A percentile compares a stretch with the other conserved stretches of the same genome.
phyloP scores from a whole-genome alignment of 306 rosid genomes.

The Acacia confusa region DNA sequence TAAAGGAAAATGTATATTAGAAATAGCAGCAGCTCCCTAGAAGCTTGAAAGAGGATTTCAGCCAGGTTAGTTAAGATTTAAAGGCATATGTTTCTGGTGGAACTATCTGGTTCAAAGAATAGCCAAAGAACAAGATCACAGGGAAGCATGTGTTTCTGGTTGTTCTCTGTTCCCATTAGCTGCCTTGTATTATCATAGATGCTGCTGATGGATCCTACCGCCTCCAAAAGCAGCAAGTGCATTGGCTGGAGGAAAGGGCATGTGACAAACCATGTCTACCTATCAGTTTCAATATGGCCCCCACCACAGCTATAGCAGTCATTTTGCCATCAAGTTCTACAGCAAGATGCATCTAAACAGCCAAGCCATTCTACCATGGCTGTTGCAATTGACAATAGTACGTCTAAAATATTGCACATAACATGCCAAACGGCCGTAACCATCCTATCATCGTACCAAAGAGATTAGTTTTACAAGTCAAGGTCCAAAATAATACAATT shows the following conservation, averaged over 20 bases:
- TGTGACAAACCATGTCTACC: neutral
- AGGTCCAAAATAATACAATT: constrained; percentile 9
- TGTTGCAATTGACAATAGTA: neutral
- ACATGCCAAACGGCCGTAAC: neutral
- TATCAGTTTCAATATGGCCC: neutral
- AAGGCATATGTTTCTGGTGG: neutral
- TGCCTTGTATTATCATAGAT: neutral
- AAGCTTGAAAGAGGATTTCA: neutral
- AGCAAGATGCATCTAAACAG: neutral
- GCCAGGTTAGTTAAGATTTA: neutral
- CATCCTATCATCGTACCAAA: constrained; percentile 10
- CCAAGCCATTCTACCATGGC: neutral
- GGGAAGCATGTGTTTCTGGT: neutral
- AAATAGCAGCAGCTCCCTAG: neutral
- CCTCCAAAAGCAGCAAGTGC: neutral
- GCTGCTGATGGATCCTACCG: neutral
- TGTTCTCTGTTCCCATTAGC: neutral
- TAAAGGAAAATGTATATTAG: neutral
- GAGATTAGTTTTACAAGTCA: neutral
- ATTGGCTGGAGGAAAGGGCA: neutral
- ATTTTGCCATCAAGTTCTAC: neutral
- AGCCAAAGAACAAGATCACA: neutral
- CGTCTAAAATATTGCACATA: neutral
- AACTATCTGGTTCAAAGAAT: neutral
- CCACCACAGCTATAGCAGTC: neutral